phyloP scores from a whole-genome alignment of 176 grass and related monocot genomes.

The Cocos nucifera region DNA sequence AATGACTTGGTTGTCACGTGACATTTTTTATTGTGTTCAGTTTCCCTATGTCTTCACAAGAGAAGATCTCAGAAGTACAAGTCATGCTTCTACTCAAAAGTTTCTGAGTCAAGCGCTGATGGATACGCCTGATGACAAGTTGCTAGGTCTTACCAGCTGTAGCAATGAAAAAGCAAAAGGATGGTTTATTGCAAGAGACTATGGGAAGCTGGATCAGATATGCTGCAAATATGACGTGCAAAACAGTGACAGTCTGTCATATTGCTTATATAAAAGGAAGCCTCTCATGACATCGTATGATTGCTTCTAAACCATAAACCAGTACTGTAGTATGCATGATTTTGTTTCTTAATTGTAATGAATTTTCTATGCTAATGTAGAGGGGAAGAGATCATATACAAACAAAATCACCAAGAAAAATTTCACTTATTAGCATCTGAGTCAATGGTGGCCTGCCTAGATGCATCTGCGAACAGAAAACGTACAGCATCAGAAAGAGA shows the following conservation, averaged over 20 bases:
- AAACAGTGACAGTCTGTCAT: conserved; percentile 27
- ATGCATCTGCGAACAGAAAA: conserved; percentile 44
- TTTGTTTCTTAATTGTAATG: not conserved
- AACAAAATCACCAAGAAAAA: conserved; percentile 24
- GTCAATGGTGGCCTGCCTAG: conserved; percentile 38
- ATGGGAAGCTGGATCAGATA: conserved; percentile 44
- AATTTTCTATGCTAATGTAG: conserved; percentile 27
- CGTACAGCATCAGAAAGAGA: conserved; percentile 25
- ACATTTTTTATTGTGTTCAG: conserved; percentile 29
- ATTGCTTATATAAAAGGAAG: conserved; percentile 54
- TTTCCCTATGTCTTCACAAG: conserved; percentile 48
- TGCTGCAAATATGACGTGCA: conserved; percentile 34
- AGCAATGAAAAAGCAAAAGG: conserved; percentile 37
- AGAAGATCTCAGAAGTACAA: conserved; percentile 23
- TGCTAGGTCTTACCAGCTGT: conserved; percentile 55
- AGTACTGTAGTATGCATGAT: conserved; percentile 18
- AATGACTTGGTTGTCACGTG: too few relatives aligned
- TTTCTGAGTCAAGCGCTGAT: conserved; percentile 9
- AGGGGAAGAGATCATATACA: conserved; percentile 22
- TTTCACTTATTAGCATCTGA: conserved; percentile 39
- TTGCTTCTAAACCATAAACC: not conserved
- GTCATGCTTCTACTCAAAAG: conserved; percentile 11
- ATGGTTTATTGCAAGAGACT: conserved; percentile 46
- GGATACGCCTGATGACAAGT: conserved; percentile 21
- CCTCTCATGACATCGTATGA: conserved; percentile 37